Evolutionary conservation across 2,329 filamentous ascomycete genomes (phyloP), one percentile per base, ranked within the genome.

Genomic region (Penicillium sp.): DNA sequence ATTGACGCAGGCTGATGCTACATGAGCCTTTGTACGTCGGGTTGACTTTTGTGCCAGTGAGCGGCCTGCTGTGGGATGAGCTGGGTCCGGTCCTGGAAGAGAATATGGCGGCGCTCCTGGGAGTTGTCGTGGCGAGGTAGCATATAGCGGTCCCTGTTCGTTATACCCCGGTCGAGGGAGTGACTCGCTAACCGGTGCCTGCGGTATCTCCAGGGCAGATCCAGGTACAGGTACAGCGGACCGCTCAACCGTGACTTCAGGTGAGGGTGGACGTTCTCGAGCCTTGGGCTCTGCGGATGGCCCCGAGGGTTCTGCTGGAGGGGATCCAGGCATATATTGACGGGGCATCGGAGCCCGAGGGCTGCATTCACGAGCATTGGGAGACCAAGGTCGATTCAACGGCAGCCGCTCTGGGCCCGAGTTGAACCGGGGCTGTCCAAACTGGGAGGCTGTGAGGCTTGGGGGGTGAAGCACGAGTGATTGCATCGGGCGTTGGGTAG

Each of bases 1-100:
- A 53, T 76, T 75, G 12, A 76, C 71, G 57, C 73, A 76, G 2
- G 73, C 73, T 3, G 73, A 76, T 27, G 73, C 72, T 25, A 76
- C 73, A 61, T 76, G 73, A 6, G 73, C 70, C 51, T 76, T 76
- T 4, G 72, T 70, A 37, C 74, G 72, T 39, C 73, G 62, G 0
- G 73, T 73, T 13, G 72, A 64, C 38, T 71, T 70, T 29, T 73
- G 65, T 40, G 60, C 53, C 18, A 70, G 50, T 33, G 64, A 42
- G 39, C 69, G 61, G 40, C 55, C 51, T 22, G 56, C 50, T 10
- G 59, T 46, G 3, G 62, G 37, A 2, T 64, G 54, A 1, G 59
- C 50, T 3, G 56, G 29, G 34, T 64, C 61, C 30, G 64, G 50
- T 10, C 56, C 45, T 22, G 63, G 47, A 22, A 63, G 57, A 18